Base-by-base conservation (phyloP, 2,329 filamentous ascomycete genomes). In the Stachybotrys elegans region DNA sequence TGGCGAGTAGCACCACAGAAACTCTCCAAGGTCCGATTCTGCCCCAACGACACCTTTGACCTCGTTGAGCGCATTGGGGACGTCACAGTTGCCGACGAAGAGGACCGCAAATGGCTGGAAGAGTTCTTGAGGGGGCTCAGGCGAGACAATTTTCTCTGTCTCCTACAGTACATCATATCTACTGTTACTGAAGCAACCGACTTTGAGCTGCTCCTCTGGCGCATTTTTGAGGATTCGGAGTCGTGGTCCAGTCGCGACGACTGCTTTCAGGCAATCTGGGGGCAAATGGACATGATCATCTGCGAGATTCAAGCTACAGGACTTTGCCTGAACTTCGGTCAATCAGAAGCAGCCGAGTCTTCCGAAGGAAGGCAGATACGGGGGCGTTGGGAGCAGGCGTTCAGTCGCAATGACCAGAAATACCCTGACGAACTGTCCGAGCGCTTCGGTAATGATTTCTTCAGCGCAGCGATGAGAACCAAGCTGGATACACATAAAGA, bases 1-100 rank as follows among this genome's bases (percentile, higher is more conserved):
- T 23, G 59, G 11, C 49, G 49, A 6, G 44, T 50, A 16, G 17
- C 47, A 5, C 43, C 52, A 3, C 32, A 25, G 6, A 50, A 45
- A 21, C 54, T 50, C 35, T 44, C 51, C 34, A 58, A 55, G 41
- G 42, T 51, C 23, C 47, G 21, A 4, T 53, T 48, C 22, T 37
- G 49, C 31, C 49, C 54, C 4, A 44, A 39, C 6, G 21, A 41
- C 19, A 2, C 4, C 6, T 9, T 35, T 6, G 2, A 1, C 8
- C 19, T 6, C 4, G 13, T 22, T 7, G 3, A 7, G 6, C 37
- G 43, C 13, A 14, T 42, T 2, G 4, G 31, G 3, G 19, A 29
- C 11, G 41, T 43, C 1, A 35, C 27, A 13, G n/a, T 51, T 14
- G 51, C 46, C 6, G 36, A 17, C 6, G 1, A 2, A 1, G 40